A percentile compares a stretch with the other conserved stretches of the same genome.
Conservation (phyloP, 2,329 filamentous ascomycete species). For the Escovopsis sp. region DNA sequence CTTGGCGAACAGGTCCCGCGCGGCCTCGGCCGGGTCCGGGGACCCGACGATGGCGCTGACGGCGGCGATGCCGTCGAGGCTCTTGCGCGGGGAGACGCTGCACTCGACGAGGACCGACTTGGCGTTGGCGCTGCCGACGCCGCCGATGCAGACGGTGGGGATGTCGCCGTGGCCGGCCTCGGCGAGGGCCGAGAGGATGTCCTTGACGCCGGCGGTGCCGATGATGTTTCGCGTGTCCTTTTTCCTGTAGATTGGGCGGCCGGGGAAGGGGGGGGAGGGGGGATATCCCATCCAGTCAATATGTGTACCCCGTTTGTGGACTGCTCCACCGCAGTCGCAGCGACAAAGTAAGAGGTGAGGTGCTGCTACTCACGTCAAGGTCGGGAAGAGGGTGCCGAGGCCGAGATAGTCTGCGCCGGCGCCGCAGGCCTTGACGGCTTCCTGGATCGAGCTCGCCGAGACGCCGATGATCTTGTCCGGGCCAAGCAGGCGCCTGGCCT, state of each 20-base stretch:
- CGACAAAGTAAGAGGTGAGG: background rate
- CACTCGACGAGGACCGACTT: slow-evolving; percentile 63
- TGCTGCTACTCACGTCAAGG: slow-evolving; percentile 47
- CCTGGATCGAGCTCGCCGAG: slow-evolving; percentile 59
- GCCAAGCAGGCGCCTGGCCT: slow-evolving; percentile 59
- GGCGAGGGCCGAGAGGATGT: slow-evolving; percentile 41
- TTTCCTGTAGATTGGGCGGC: slow-evolving; percentile 49
- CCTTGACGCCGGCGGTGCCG: slow-evolving; percentile 38
- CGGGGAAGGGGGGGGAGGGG: too few species aligned
- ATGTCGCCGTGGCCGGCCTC: slow-evolving; percentile 28
- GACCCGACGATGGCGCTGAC: slow-evolving; percentile 80
- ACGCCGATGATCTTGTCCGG: slow-evolving; percentile 73
- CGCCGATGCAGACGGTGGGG: slow-evolving; percentile 73
- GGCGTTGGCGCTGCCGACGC: slow-evolving; percentile 64
- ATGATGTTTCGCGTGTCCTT: slow-evolving; percentile 62
- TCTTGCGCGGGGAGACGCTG: slow-evolving; percentile 30
- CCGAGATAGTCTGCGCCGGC: slow-evolving; percentile 83
- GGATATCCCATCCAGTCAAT: too few species aligned
- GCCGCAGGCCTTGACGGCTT: slow-evolving; percentile 57
- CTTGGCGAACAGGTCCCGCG: slow-evolving; percentile 36
- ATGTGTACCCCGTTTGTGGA: too few species aligned
- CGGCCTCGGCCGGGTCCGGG: slow-evolving; percentile 47
- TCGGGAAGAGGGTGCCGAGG: slow-evolving; percentile 80
- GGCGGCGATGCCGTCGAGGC: slow-evolving; percentile 68
- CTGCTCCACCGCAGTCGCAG: too few species aligned